Base-by-base conservation (phyloP, 2,329 filamentous ascomycete genomes). In the Colletotrichum truncatum region DNA sequence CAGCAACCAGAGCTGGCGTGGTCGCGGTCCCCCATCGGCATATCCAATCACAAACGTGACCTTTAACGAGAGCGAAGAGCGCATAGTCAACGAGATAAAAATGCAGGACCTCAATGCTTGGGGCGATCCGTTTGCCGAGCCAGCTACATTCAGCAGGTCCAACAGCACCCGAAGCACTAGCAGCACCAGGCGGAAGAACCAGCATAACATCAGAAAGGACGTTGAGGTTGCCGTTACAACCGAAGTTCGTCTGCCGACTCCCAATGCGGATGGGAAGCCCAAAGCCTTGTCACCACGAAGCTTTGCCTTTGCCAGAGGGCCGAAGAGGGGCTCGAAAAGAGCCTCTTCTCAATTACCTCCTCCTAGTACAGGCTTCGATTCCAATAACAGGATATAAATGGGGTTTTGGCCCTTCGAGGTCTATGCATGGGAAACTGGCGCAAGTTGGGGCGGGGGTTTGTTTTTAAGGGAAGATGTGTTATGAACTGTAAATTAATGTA, bases 111-210 rank as follows among this genome's bases (percentile, higher is more conserved):
- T 61, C 38, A 61, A 61, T 18, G 18, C 57, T 9, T 55, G 48
- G 57, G 48, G 48, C 2, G 38, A 61, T 11, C 57, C 38, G 73
- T 89, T 7, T 87, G 89, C 71, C 84, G 84, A 81, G 85, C 82
- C 1, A 75, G 7, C 18, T 2, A n/a, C 26, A 2, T 26, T 26
- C 0, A 45, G 38, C 26, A 45, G 52, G 16, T 55, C 52, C 6
- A 21, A 45, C 52, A 55, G 52, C 38, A 43, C 39, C 4, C 43
- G 38, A 8, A 55, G 52, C 9, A 55, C 14, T 18, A 30, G 12
- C 18, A 43, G 52, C 26, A 43, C 25, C 6, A 49, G 34, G 45
- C 14, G 45, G n/a, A 49, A 34, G 48, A 18, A 43, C 41, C 1
- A 41, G 23, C 52, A n/a, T n/a, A 55, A 43, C 12, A 55, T 55